Base-by-base conservation (phyloP, 805 yeast genomes). In the Cyberlindnera saturnus region DNA sequence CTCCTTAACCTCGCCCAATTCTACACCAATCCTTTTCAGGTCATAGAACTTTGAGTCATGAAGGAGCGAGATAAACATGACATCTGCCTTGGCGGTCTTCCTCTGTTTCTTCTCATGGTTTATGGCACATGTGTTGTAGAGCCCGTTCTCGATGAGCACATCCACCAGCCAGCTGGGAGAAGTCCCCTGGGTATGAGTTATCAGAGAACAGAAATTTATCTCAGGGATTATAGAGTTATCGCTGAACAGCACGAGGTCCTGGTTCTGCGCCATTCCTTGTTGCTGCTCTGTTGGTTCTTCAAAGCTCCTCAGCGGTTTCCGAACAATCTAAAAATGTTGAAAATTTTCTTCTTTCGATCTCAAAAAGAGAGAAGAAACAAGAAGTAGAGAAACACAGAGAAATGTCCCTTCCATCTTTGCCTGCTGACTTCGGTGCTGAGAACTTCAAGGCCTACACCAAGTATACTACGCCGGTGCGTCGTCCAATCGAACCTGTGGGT, bases 401-500 rank as follows among this genome's bases (percentile, higher is more conserved):
- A 39, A 69, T 68, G 73, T 60, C 71, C 32, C 64, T 75, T 50
- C 75, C 81, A 46, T 61, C 73, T 61, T 50, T 82, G 56, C 82
- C 86, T 51, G 65, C 79, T 49, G 70, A 70, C 51, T 71, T 76
- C 45, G 66, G 74, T 45, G 75, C 76, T 28, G 62, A 54, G 36
- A 69, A 74, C 34, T 74, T 77, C 65, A 74, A 72, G 54, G 70
- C 75, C 29, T 65, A 59, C 41, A 65, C 77, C 51, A 69, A 71
- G 44, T 77, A 70, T 63, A 59, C 84, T 38, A 74, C 78, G 19
- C 73, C 89, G 38, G 74, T 74, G 38, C 83, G 84, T 56, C 84
- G 96, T 65, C 82, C 91, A 47, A 73, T 90, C 50, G 99, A 93
- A 71, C 98, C 99, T 32, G 96, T 91, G 53, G 99, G 99, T 44